A percentile compares a stretch with the other conserved stretches of the same genome.
Conservation (phyloP, 2,329 filamentous ascomycete genomes). For the Lasiodiplodia theobromae region DNA sequence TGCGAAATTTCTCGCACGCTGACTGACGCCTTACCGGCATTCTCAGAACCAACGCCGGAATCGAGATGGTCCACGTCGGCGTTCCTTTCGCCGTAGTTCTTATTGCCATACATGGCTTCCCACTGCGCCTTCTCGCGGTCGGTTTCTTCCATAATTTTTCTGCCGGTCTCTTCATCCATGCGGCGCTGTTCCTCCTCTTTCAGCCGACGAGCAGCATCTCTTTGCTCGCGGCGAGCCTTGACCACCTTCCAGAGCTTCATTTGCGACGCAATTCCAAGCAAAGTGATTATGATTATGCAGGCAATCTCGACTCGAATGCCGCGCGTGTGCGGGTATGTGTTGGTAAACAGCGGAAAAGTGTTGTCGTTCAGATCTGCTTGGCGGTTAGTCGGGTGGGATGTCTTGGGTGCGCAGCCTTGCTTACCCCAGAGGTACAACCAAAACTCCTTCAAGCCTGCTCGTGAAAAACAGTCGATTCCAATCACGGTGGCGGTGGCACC, state of each 20-base stretch:
- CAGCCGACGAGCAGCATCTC: slow-evolving; percentile 55
- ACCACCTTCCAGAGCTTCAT: slow-evolving; percentile 86
- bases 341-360: slow-evolving; percentile 77
- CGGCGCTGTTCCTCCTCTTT: slow-evolving; percentile 65
- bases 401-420: slow-evolving; percentile 36
- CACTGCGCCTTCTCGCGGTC: slow-evolving; percentile 70
- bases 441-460: slow-evolving; percentile 92
- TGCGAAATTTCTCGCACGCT: slow-evolving; percentile 41
- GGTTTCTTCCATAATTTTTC: slow-evolving; percentile 68
- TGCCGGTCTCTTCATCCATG: slow-evolving; percentile 75
- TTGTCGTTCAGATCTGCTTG: slow-evolving; percentile 72
- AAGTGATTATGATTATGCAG: slow-evolving; percentile 74
- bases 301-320: slow-evolving; percentile 88
- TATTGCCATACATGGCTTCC: slow-evolving; percentile 79
- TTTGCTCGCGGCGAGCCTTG: slow-evolving; percentile 58
- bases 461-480: slow-evolving; percentile 89
- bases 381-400: neutral
- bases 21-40: slow-evolving; percentile 42
- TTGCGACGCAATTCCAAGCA: slow-evolving; percentile 83
- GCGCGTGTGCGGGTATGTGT: slow-evolving; percentile 83
- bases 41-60: slow-evolving; percentile 57
- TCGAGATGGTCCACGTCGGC: slow-evolving; percentile 49
- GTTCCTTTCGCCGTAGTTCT: slow-evolving; percentile 42
- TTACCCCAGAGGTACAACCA: slow-evolving; percentile 90
- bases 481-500: slow-evolving; percentile 81